A percentile compares a stretch with the other conserved stretches of the same genome.
Evolutionary conservation across 176 grass and related monocot species (phyloP).

Genomic region (Lolium rigidum): DNA sequence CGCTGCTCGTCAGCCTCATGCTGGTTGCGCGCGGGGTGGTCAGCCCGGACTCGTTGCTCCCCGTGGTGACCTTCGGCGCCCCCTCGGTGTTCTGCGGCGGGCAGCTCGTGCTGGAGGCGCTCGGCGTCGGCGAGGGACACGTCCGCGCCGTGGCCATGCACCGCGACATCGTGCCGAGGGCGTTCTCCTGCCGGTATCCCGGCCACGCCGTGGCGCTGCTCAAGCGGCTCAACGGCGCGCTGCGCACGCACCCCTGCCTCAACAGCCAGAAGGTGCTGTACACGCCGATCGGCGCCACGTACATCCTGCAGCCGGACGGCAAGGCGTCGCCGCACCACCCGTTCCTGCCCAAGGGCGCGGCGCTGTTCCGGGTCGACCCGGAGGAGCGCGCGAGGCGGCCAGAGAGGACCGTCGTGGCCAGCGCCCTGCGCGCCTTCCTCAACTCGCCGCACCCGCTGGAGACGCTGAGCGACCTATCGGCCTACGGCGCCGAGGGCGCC

Average conservation of each 20-base stretch:
- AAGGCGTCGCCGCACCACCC: conserved; percentile 74
- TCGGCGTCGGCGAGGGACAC: conserved; percentile 76
- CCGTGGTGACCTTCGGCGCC: conserved; percentile 83
- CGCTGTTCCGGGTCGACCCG: conserved; percentile 73
- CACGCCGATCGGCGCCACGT: conserved; percentile 80
- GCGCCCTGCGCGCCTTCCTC: conserved; percentile 82
- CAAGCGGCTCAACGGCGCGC: conserved; percentile 77
- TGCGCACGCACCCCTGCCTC: conserved; percentile 82
- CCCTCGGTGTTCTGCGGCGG: conserved; percentile 96
- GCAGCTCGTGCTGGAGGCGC: conserved; percentile 58
- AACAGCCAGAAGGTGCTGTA: conserved; percentile 82
- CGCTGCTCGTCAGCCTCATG: conserved; percentile 84
- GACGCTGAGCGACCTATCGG: conserved; percentile 86
- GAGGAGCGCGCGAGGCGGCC: not conserved
- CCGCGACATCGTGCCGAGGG: conserved; percentile 94
- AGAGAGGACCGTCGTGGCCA: conserved; percentile 51
- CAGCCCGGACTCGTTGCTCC: conserved; percentile 53
- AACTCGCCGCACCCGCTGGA: conserved; percentile 97
- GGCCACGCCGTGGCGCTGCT: conserved; percentile 75
- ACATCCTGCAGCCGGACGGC: conserved; percentile 86
- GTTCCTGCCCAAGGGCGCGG: conserved; percentile 74
- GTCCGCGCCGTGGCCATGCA: conserved; percentile 85
- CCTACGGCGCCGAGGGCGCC: conserved; percentile 83
- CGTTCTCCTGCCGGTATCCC: conserved; percentile 94
- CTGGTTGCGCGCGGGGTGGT: conserved; percentile 71